These are phyloP conservation scores for Alternaria gaisen DNA, from an alignment of 2,329 filamentous ascomycete genomes.

Conservation along the genomic window DNA sequence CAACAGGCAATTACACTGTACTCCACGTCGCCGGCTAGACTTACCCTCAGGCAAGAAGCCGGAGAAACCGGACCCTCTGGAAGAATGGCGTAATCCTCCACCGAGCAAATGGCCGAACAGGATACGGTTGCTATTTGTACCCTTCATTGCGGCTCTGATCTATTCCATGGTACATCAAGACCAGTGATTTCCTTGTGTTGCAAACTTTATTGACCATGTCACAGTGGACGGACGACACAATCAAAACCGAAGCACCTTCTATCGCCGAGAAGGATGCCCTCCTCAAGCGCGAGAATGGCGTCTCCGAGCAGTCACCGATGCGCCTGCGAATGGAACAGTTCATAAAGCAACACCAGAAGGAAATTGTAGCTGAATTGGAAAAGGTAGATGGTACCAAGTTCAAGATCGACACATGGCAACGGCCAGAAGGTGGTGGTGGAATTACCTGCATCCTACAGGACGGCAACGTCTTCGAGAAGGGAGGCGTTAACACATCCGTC, in stretches of 20 bases:
- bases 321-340: constrained; percentile 96
- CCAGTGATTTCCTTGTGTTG: no score
- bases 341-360: constrained; percentile 89
- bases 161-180: constrained; percentile 66
- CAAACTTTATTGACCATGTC: constrained; percentile 10
- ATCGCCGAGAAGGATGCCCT: constrained; percentile 87
- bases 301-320: constrained; percentile 87
- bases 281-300: constrained; percentile 77
- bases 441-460: constrained; percentile 95
- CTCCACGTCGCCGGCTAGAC: constrained; percentile 33
- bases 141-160: constrained; percentile 62
- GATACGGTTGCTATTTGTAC: constrained; percentile 57
- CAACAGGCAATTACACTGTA: constrained; percentile 18
- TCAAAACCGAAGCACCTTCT: constrained; percentile 67
- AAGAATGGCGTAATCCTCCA: constrained; percentile 47
- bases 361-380: constrained; percentile 85
- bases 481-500: constrained; percentile 91
- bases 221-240: constrained; percentile 49
- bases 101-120: constrained; percentile 52
- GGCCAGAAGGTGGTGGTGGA: constrained; percentile 88
- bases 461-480: constrained; percentile 97
- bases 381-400: constrained; percentile 85
- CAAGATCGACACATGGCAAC: constrained; percentile 83
- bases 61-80: constrained; percentile 34
- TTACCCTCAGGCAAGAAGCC: constrained; percentile 32